phyloP scores from a whole-genome alignment of 257 asterid species.

The Solanum paucissectum region DNA sequence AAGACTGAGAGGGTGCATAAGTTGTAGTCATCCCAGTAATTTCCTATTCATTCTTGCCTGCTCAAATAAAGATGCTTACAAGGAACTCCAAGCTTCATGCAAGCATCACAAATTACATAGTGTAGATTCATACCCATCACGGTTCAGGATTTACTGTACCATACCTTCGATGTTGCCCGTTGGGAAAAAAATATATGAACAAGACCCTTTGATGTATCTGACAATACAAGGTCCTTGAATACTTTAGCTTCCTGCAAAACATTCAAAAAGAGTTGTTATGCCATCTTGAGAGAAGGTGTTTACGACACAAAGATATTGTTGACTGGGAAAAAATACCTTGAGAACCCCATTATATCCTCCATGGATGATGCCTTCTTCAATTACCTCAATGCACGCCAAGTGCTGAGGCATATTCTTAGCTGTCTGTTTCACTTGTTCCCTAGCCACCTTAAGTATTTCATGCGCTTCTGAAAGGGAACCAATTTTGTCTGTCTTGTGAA shows the following conservation, averaged over 20 bases:
- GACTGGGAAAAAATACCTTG: constrained; percentile 35
- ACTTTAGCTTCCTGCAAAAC: constrained; percentile 58
- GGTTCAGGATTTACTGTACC: not conserved
- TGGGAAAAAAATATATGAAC: constrained; percentile 91
- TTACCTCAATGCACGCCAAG: constrained; percentile 77
- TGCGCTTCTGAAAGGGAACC: constrained; percentile 69
- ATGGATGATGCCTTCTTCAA: constrained; percentile 82
- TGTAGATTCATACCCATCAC: not conserved
- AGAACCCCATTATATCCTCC: constrained; percentile 87
- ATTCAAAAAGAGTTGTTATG: not conserved
- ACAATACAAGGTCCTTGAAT: constrained; percentile 46
- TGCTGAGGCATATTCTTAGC: constrained; percentile 81
- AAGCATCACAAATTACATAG: not conserved
- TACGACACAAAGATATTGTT: not conserved
- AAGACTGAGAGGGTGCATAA: not conserved
- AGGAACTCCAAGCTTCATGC: not conserved
- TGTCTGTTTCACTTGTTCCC: constrained; percentile 60
- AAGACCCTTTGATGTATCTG: constrained; percentile 81
- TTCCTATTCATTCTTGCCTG: not conserved
- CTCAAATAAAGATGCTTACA: not conserved
- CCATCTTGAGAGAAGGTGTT: not conserved
- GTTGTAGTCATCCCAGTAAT: not conserved
- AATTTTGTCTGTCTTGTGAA: constrained; percentile 71
- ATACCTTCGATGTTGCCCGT: constrained; percentile 81
- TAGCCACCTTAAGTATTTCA: constrained; percentile 41